These are phyloP conservation scores for Fraxinus americana DNA, from an alignment of 257 asterid species.

Conservation along the genomic window DNA sequence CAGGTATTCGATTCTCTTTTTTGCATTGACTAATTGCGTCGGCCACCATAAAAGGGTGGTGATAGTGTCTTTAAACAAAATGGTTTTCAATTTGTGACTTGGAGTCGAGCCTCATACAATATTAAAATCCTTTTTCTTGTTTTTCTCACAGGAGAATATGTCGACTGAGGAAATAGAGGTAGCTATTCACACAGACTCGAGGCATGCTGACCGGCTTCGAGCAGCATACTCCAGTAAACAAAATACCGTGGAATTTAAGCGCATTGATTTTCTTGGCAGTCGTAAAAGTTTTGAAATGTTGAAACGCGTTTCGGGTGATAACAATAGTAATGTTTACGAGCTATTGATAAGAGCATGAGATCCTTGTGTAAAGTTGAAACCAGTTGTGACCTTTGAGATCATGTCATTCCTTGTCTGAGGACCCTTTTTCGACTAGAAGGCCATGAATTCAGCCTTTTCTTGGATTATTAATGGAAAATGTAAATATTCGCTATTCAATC, in stretches of 20 bases:
- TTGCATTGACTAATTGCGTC: neutral
- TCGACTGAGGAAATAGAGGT: slow-evolving; percentile 69
- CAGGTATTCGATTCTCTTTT: slow-evolving; percentile 54
- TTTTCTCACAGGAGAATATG: slow-evolving; percentile 60
- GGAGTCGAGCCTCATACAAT: neutral
- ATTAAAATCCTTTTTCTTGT: slow-evolving; percentile 1
- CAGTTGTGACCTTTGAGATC: neutral
- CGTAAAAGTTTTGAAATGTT: slow-evolving; percentile 91
- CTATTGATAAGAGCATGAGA: slow-evolving; percentile 71
- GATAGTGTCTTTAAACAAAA: neutral
- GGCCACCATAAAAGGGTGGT: neutral
- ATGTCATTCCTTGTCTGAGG: neutral
- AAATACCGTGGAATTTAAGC: slow-evolving; percentile 47
- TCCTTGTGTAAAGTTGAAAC: neutral
- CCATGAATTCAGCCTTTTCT: too few relatives aligned
- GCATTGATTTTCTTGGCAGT: slow-evolving; percentile 85
- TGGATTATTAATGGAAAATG: too few relatives aligned
- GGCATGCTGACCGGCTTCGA: slow-evolving; percentile 84
- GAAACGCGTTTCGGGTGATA: slow-evolving; percentile 85
- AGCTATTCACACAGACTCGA: slow-evolving; percentile 87
- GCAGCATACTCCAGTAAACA: slow-evolving; percentile 58
- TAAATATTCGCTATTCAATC: too few relatives aligned
- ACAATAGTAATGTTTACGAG: slow-evolving; percentile 73
- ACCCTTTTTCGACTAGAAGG: too few relatives aligned
- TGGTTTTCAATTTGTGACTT: neutral